A percentile compares a stretch with the other conserved stretches of the same genome.
Evolutionary conservation across 441 rosid species (phyloP).

Genomic region (Gossypium trilobum): DNA sequence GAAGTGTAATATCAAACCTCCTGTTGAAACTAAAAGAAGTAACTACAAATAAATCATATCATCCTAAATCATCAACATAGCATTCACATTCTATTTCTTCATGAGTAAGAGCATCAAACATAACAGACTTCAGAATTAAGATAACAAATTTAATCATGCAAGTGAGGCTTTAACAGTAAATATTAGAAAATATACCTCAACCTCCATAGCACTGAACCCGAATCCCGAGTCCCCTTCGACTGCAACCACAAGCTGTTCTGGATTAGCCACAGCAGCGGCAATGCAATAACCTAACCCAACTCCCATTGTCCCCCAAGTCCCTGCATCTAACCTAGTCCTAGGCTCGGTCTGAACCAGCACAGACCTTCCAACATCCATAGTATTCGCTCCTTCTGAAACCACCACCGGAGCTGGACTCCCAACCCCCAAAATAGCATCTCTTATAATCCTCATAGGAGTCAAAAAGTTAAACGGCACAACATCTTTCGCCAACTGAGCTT

Average conservation of each 20-base stretch:
- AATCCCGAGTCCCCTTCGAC: conserved; percentile 99
- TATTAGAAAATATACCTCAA: conserved; percentile 52
- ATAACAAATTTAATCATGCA: conserved; percentile 5
- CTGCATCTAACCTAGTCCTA: conserved; percentile 91
- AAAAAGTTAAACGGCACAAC: conserved; percentile 82
- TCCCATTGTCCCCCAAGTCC: conserved; percentile 99
- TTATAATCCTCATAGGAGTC: conserved; percentile 87
- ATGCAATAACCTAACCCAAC: conserved; percentile 93
- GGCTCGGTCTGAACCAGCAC: conserved; percentile 91
- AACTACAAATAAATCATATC: neutral
- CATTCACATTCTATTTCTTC: neutral
- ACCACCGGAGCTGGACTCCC: conserved; percentile 78
- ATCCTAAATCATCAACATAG: neutral
- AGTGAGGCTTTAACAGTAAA: neutral
- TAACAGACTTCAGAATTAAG: neutral
- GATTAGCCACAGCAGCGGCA: conserved; percentile 87
- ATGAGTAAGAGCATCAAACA: neutral
- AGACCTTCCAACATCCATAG: conserved; percentile 91
- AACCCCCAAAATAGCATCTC: conserved; percentile 58
- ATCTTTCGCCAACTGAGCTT: conserved; percentile 66
- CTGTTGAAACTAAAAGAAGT: neutral
- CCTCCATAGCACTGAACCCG: conserved; percentile 93
- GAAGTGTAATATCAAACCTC: neutral
- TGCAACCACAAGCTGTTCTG: conserved; percentile 70
- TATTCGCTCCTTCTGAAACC: conserved; percentile 88